phyloP scores from a whole-genome alignment of 1,139 yeast genomes.

The Chernovozyma aurita region DNA sequence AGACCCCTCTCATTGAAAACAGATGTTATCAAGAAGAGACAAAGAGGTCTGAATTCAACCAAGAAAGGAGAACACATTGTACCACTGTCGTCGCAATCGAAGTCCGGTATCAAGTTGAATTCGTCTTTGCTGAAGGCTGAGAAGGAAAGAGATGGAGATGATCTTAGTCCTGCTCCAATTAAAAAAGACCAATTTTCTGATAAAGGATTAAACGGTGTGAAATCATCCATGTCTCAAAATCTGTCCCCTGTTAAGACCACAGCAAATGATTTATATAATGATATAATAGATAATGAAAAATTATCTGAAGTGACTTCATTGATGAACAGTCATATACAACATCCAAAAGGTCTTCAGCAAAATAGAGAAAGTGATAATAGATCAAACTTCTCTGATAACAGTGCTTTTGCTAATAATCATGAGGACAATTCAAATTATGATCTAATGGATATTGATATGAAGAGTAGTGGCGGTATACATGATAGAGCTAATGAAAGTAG shows the following conservation, averaged over 20 bases:
- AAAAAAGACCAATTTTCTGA: slow-evolving; percentile 4
- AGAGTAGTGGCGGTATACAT: slow-evolving; percentile 3
- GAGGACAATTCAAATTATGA: slow-evolving; percentile 1
- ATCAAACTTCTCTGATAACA: neutral
- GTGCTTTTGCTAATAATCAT: neutral
- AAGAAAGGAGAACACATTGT: slow-evolving; percentile 1
- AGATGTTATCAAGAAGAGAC: slow-evolving; percentile 81
- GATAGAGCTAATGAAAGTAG: neutral
- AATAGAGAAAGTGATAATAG: neutral
- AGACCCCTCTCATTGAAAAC: slow-evolving; percentile 70
- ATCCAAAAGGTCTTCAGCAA: slow-evolving; percentile 1
- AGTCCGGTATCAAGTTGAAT: neutral
- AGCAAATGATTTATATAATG: neutral
- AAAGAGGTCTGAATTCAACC: slow-evolving; percentile 6
- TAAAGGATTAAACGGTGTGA: neutral
- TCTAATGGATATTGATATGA: slow-evolving; percentile 13
- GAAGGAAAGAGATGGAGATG: slow-evolving; percentile 29
- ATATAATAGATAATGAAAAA: slow-evolving; percentile 4
- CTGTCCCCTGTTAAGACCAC: neutral
- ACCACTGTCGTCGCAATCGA: neutral
- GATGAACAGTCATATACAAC: slow-evolving; percentile 7
- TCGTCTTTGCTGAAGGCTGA: neutral
- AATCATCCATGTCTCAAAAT: neutral
- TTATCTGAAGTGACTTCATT: slow-evolving; percentile 3
- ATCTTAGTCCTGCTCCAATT: slow-evolving; percentile 31